Conservation (phyloP, 305 asterid genomes). For the Fraxinus sp. region DNA sequence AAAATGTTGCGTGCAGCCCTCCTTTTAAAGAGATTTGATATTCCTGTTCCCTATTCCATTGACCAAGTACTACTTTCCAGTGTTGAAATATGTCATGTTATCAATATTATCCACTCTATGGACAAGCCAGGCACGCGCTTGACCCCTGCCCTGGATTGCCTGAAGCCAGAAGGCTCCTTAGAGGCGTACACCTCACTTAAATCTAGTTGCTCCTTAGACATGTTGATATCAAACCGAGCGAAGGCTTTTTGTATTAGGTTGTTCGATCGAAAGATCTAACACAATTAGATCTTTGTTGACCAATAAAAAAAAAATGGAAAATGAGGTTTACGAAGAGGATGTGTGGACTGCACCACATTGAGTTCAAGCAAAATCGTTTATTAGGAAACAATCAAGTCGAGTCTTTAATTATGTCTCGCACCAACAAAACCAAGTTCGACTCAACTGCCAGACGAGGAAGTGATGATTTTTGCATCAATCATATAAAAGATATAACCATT, state of each 20-base stretch:
- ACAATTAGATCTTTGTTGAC: neutral
- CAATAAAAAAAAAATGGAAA: too few relatives aligned
- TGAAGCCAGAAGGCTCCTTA: too few relatives aligned
- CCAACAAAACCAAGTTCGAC: neutral
- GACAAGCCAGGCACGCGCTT: too few relatives aligned
- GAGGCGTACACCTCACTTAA: too few relatives aligned
- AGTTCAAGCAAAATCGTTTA: neutral
- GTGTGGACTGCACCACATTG: too few relatives aligned
- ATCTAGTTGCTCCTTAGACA: too few relatives aligned
- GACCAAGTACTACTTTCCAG: neutral
- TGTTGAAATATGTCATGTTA: neutral
- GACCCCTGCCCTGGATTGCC: too few relatives aligned
- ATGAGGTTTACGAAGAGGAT: too few relatives aligned
- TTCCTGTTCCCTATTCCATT: neutral
- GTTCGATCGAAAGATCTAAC: neutral
- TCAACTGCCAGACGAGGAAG: neutral
- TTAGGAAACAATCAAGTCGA: neutral
- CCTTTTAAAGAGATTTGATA: neutral
- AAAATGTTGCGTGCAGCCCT: neutral
- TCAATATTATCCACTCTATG: neutral
- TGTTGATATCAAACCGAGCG: neutral
- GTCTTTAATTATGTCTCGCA: neutral
- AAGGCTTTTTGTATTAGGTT: too few relatives aligned
- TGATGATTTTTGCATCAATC: neutral
- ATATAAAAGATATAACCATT: neutral